Evolutionary conservation across 1,139 yeast genomes (phyloP).

Genomic region (Pichiaceae sp.): DNA sequence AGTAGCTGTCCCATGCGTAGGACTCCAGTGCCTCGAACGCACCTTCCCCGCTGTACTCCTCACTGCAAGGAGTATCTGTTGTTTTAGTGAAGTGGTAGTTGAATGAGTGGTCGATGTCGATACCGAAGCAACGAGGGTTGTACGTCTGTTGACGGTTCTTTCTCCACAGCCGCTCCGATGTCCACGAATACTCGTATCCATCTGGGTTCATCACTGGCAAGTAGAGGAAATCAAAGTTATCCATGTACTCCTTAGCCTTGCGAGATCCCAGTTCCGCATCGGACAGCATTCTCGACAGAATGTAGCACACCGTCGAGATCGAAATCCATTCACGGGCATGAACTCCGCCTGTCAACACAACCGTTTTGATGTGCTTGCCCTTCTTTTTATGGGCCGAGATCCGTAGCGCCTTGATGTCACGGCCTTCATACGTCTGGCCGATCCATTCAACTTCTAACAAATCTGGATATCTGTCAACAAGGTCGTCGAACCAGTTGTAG

Average conservation of each 20-base stretch:
- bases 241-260: conserved; percentile 31
- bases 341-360: conserved; percentile 74
- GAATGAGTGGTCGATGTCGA: conserved; percentile 83
- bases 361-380: conserved; percentile 44
- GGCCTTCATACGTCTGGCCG: conserved; percentile 69
- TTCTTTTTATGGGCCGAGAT: conserved; percentile 36
- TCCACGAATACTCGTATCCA: conserved; percentile 84
- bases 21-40: conserved; percentile 78
- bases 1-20: conserved; percentile 50
- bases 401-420: conserved; percentile 61
- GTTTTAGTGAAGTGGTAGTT: conserved; percentile 65
- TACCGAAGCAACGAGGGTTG: conserved; percentile 63
- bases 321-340: conserved; percentile 93
- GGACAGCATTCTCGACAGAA: conserved; percentile 46
- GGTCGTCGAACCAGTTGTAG: conserved; percentile 59
- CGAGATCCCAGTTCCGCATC: conserved; percentile 36
- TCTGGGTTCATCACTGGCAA: conserved; percentile 87
- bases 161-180: conserved; percentile 74
- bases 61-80: conserved; percentile 65
- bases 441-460: conserved; percentile 52
- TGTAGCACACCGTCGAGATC: conserved; percentile 58
- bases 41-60: conserved; percentile 68
- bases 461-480: conserved; percentile 52
- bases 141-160: conserved; percentile 77
- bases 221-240: conserved; percentile 59